These are phyloP conservation scores for Anthracocystis panici-leucophaei DNA, from an alignment of 1,284 basidiomycete species.

Conservation along the genomic window DNA sequence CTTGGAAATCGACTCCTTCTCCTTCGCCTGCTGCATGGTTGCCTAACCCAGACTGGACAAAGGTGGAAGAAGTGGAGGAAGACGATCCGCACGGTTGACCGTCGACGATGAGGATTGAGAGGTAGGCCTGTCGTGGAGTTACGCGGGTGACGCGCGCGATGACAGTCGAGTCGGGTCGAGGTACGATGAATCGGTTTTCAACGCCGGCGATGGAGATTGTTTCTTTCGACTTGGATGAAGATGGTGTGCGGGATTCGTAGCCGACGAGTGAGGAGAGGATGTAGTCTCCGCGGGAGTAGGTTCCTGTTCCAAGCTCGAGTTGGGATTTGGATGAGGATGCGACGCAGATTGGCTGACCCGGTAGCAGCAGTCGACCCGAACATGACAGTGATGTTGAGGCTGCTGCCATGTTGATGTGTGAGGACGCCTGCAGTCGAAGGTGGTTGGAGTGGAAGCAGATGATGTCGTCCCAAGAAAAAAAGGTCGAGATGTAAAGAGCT, in stretches of 20 bases:
- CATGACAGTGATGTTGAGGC: slow-evolving; percentile 24
- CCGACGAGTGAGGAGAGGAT: slow-evolving; percentile 62
- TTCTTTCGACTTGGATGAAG: slow-evolving; percentile 11
- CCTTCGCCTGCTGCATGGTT: slow-evolving; percentile 68
- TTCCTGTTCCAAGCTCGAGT: slow-evolving; percentile 52
- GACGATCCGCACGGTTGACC: slow-evolving; percentile 76
- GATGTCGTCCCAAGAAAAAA: background rate
- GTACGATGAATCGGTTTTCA: slow-evolving; percentile 56
- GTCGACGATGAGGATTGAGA: slow-evolving; percentile 90
- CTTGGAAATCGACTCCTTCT: slow-evolving; percentile 77
- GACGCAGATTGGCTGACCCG: slow-evolving; percentile 53
- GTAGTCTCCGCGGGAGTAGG: slow-evolving; percentile 53
- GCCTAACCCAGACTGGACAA: slow-evolving; percentile 47
- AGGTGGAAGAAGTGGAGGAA: slow-evolving; percentile 25
- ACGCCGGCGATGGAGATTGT: slow-evolving; percentile 28
- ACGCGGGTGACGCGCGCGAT: slow-evolving; percentile 86
- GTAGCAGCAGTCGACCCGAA: slow-evolving; percentile 35
- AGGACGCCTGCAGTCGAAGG: background rate
- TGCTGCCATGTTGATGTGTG: slow-evolving; percentile 9
- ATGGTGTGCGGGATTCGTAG: slow-evolving; percentile 22
- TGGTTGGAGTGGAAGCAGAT: background rate
- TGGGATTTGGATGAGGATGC: slow-evolving; percentile 7
- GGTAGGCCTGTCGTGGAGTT: slow-evolving; percentile 85
- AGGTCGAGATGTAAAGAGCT: background rate
- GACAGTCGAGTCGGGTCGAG: slow-evolving; percentile 57